Conservation (phyloP, 495 filamentous ascomycete genomes). For the Elaphomyces granulatus region DNA sequence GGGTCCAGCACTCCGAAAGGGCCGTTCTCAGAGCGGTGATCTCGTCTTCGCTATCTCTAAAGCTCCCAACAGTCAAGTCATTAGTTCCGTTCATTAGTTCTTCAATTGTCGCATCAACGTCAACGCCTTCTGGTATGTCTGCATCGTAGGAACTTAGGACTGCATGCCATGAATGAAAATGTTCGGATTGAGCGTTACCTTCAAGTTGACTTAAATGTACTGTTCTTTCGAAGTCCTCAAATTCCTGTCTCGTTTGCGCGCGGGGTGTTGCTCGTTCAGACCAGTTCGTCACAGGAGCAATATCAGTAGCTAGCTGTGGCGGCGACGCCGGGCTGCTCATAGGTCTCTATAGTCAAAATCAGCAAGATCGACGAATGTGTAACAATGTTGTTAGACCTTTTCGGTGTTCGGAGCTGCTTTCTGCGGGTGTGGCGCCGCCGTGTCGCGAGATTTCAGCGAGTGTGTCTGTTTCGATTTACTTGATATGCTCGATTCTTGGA, state of each 20-base stretch:
- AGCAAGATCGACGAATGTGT: too few species aligned
- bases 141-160: conserved; percentile 8
- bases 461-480: too few species aligned
- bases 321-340: conserved; percentile 38
- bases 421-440: conserved; percentile 10
- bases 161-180: conserved; percentile 2
- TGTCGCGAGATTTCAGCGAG: too few species aligned
- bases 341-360: conserved; percentile 9
- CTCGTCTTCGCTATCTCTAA: conserved; percentile 44
- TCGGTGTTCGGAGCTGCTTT: conserved; percentile 14
- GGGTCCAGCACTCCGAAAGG: conserved; percentile 80
- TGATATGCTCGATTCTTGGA: too few species aligned
- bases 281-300: conserved; percentile 47
- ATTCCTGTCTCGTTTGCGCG: conserved; percentile 61
- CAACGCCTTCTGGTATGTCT: conserved; percentile 35
- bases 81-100: too few species aligned
- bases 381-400: conserved; percentile 28
- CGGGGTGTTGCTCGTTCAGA: conserved; percentile 62
- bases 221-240: conserved; percentile 41
- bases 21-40: conserved; percentile 59
- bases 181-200: too few species aligned
- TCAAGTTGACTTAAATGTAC: conserved; percentile 51
- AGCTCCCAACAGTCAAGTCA: conserved; percentile 19
- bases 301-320: conserved; percentile 53
- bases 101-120: conserved; percentile 25